Base-by-base conservation (phyloP, 2,329 filamentous ascomycete genomes). In the Cytospora piceicola region DNA sequence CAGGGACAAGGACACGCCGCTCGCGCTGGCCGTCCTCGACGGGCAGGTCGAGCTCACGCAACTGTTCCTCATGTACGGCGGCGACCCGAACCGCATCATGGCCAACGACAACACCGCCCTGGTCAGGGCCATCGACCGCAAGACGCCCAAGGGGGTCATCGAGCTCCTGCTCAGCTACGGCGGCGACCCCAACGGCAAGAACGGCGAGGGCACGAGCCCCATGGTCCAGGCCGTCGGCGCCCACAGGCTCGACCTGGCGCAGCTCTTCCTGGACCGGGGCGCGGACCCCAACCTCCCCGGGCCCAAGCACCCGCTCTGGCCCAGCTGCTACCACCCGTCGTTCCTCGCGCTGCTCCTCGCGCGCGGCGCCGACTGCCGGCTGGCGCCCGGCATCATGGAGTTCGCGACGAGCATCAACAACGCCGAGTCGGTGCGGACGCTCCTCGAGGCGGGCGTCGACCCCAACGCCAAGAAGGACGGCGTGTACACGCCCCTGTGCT, bases 261-360 rank as follows among this genome's bases (percentile, higher is more conserved):
- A 76, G 11, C 74, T 73, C 2, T 75, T 82, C 34, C 72, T 82
- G 3, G 76, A 90, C 60, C 82, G 88, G 63, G 83, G 84, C 3
- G 89, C 89, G 2, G 84, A 90, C 70, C 83, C 88, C 11, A 91
- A 92, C 72, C 78, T 90, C 7, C 89, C 89, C 1, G 88, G 86
- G 1, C 88, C 88, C 14, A 89, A 90, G 74, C 86, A 91, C 76
- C 84, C 88, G 75, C 80, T 91, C 29, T 89, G 88, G 88, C 86
- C 87, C 2, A 81, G 88, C 0, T 84, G 83, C 0, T 85, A 87
- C 75, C 81, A 88, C 60, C 79, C 87, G 0, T 76, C 79, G 9
- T 88, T 85, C 67, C 77, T 91, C 36, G 80, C 85, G 70, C 74
- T 88, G 1, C 79, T 91, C 22, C 82, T 90, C 0, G 69, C 77